Evolutionary conservation across 306 rosid species (phyloP).

Genomic region (Arachis hypogaea): DNA sequence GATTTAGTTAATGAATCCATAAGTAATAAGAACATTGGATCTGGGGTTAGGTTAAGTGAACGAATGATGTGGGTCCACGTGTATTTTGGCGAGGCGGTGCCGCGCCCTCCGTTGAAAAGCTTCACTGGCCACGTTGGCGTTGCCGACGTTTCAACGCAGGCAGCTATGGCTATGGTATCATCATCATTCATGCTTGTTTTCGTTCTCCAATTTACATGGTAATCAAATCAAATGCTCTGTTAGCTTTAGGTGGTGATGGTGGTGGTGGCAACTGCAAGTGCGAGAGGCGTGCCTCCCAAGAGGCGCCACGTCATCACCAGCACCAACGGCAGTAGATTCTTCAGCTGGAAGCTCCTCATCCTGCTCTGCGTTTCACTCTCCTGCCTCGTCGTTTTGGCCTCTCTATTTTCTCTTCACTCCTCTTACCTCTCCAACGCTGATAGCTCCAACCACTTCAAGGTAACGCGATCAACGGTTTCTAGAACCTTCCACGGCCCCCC

Average conservation of each 20-base stretch:
- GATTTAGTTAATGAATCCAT: too few species aligned
- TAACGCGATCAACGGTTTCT: conserved; percentile 45
- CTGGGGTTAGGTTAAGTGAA: neutral
- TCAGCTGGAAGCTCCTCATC: conserved; percentile 57
- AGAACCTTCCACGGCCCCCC: conserved; percentile 59
- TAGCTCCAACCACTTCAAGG: conserved; percentile 27
- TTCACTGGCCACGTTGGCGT: neutral
- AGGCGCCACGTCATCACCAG: conserved; percentile 60
- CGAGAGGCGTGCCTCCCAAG: conserved; percentile 50
- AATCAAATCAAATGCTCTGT: neutral
- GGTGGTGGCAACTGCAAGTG: conserved; percentile 44
- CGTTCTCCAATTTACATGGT: neutral
- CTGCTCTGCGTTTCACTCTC: conserved; percentile 55
- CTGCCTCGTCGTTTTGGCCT: conserved; percentile 51
- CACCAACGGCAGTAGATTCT: conserved; percentile 10
- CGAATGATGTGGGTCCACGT: conserved; percentile 1
- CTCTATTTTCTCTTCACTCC: conserved; percentile 60
- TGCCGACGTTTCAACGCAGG: neutral
- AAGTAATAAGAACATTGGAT: too few species aligned
- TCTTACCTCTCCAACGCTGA: too few species aligned
- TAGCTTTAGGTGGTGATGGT: neutral
- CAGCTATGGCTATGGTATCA: too few species aligned
- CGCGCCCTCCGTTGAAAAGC: neutral
- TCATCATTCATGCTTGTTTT: neutral
- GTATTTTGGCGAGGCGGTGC: neutral